A percentile compares a stretch with the other conserved stretches of the same genome.
Evolutionary conservation across 2,329 filamentous ascomycete species (phyloP).

Genomic region (Sporothrix mexicana): DNA sequence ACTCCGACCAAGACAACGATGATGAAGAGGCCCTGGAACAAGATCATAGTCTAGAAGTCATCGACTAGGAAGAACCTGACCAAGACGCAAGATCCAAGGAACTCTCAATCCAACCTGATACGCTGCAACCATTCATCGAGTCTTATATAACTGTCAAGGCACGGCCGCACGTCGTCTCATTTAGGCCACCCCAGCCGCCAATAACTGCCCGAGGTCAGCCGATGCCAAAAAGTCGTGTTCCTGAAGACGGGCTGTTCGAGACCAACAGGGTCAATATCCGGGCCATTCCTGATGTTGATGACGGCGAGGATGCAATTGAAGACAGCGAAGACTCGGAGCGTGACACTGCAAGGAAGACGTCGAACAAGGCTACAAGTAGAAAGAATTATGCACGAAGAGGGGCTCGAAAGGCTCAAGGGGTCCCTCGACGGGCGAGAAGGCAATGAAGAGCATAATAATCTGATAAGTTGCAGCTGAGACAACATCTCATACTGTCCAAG

Average conservation of each 20-base stretch:
- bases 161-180: too few species aligned
- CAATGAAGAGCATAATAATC: not conserved
- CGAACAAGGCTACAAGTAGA: not conserved
- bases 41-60: not conserved
- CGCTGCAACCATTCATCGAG: not conserved
- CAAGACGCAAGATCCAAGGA: not conserved
- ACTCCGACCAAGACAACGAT: not conserved
- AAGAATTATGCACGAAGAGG: not conserved
- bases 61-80: not conserved
- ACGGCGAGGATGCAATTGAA: slow-evolving; percentile 20
- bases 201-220: too few species aligned
- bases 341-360: not conserved
- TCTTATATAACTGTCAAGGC: too few species aligned
- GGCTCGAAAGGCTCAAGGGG: too few species aligned
- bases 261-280: slow-evolving; percentile 10
- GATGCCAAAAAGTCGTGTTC: not conserved
- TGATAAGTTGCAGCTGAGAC: not conserved
- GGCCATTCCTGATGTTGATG: slow-evolving; percentile 18
- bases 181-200: too few species aligned
- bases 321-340: slow-evolving; percentile 12
- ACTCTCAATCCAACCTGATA: not conserved
- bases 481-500: not conserved
- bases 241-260: not conserved
- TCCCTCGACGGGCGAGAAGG: not conserved
- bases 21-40: not conserved